Evolutionary conservation across 257 asterid genomes (phyloP).

Genomic region (Misopates orontium): DNA sequence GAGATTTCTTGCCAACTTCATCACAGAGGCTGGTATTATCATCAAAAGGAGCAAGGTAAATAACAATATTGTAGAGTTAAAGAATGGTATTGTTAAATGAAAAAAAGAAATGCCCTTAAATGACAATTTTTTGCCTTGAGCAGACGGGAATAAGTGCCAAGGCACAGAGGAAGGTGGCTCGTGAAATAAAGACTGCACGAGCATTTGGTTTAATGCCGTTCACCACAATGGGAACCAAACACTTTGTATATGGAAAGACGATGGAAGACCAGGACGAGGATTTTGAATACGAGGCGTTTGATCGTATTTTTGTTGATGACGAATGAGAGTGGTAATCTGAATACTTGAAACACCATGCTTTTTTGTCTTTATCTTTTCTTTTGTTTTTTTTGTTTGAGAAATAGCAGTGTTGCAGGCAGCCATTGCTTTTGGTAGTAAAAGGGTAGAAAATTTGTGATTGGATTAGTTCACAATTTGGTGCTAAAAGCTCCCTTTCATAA

Average conservation of each 20-base stretch:
- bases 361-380: not conserved
- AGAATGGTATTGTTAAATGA: not conserved
- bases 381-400: not conserved
- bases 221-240: slow-evolving; percentile 94
- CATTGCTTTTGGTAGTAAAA: slow-evolving; percentile 15
- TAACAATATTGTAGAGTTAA: not conserved
- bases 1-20: slow-evolving; percentile 76
- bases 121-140: slow-evolving; percentile 17
- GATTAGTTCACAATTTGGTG: not conserved
- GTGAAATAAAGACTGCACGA: slow-evolving; percentile 94
- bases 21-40: slow-evolving; percentile 86
- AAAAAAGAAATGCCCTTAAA: slow-evolving; percentile 11
- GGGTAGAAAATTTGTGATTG: not conserved
- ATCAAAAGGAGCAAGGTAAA: slow-evolving; percentile 85
- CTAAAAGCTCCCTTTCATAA: not conserved
- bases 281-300: slow-evolving; percentile 35
- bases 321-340: slow-evolving; percentile 21
- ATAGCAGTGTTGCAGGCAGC: not conserved
- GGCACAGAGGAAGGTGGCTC: slow-evolving; percentile 63
- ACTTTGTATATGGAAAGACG: slow-evolving; percentile 51
- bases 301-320: slow-evolving; percentile 49
- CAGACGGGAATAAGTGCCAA: slow-evolving; percentile 61
- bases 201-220: slow-evolving; percentile 96
- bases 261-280: slow-evolving; percentile 64
- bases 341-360: slow-evolving; percentile 17